These are phyloP conservation scores for Asterophora parasitica DNA, from an alignment of 768 basidiomycete genomes.

Conservation along the genomic window DNA sequence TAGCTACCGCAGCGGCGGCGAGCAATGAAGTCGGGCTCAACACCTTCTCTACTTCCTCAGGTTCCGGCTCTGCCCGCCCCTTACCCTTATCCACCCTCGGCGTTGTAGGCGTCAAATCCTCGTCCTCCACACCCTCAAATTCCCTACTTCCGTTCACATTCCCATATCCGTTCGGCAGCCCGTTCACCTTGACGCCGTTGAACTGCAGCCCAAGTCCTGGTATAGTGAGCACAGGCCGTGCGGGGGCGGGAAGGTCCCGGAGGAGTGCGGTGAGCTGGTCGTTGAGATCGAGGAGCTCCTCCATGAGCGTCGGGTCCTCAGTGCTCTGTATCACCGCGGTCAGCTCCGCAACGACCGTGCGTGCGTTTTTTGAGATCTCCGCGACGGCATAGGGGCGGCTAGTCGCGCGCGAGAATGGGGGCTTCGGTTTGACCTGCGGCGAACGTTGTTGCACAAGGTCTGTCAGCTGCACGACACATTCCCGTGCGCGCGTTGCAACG, in stretches of 20 bases:
- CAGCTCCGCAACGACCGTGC: conserved; percentile 48
- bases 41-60: conserved; percentile 65
- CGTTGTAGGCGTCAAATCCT: conserved; percentile 40
- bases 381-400: conserved; percentile 12
- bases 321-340: conserved; percentile 48
- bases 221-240: conserved; percentile 35
- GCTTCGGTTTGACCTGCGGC: conserved; percentile 2
- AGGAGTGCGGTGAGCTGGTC: conserved; percentile 63
- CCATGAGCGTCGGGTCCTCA: conserved; percentile 55
- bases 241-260: conserved; percentile 38
- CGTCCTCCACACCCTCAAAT: conserved; percentile 24
- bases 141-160: conserved; percentile 8
- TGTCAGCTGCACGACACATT: conserved; percentile 36
- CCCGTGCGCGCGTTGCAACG: conserved; percentile 42
- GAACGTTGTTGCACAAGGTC: conserved; percentile 12
- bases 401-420: conserved; percentile 17
- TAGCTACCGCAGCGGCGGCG: conserved; percentile 34
- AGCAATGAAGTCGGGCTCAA: conserved; percentile 60
- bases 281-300: conserved; percentile 65
- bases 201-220: conserved; percentile 42
- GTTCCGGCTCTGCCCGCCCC: conserved; percentile 61
- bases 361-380: conserved; percentile 44
- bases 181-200: conserved; percentile 18
- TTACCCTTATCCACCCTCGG: conserved; percentile 79
- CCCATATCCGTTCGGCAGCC: conserved; percentile 13